phyloP scores from a whole-genome alignment of 2,329 filamentous ascomycete species.

The Sporothrix phasma region DNA sequence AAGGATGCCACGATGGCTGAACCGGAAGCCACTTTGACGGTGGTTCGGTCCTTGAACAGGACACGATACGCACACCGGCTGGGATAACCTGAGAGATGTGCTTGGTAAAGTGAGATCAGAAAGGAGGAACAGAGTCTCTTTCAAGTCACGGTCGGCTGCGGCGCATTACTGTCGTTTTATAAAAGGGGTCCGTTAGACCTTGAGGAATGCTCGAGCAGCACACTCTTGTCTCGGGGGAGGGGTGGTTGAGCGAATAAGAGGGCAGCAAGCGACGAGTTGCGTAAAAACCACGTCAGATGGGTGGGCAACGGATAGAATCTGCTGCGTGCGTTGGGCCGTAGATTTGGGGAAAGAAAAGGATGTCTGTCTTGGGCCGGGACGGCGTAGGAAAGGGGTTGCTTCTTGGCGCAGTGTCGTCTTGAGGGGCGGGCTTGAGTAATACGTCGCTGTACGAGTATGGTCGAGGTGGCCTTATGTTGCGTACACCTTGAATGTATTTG shows the following conservation, averaged over 20 bases:
- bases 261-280: neutral
- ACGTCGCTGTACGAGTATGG: neutral
- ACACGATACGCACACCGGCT: slow-evolving; percentile 22
- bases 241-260: neutral
- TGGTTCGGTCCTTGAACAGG: slow-evolving; percentile 21
- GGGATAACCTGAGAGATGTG: neutral
- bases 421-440: neutral
- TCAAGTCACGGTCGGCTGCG: neutral
- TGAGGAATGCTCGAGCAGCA: neutral
- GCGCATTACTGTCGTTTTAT: neutral
- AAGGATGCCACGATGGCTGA: slow-evolving; percentile 49
- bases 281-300: slow-evolving; percentile 3
- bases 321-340: neutral
- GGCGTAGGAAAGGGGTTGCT: too few species aligned
- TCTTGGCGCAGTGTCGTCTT: neutral
- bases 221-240: neutral
- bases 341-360: neutral
- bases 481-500: neutral
- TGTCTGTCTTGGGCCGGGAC: neutral
- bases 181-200: neutral
- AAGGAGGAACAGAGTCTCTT: neutral
- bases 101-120: neutral
- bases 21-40: slow-evolving; percentile 53
- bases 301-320: neutral
- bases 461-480: neutral